phyloP scores from a whole-genome alignment of 768 basidiomycete genomes.

The Hericium rajendrae region DNA sequence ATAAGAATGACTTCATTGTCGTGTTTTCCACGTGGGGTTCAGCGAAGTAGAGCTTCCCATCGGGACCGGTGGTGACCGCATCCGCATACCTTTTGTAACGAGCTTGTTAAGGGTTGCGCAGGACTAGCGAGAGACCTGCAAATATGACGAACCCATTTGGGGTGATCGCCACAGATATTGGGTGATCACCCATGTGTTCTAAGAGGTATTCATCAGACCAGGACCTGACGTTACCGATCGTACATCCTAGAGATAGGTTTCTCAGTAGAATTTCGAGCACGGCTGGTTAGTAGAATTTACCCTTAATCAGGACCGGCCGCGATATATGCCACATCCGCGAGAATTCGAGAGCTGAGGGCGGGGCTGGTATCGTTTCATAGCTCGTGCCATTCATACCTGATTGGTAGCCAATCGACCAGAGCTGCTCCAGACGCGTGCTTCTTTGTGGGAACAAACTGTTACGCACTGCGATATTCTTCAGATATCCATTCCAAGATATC shows the following conservation, averaged over 20 bases:
- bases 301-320: slow-evolving; percentile 67
- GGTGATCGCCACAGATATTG: slow-evolving; percentile 70
- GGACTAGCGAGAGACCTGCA: neutral
- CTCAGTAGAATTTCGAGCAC: neutral
- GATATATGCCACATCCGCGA: slow-evolving; percentile 55
- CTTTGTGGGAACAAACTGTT: neutral
- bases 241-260: slow-evolving; percentile 30
- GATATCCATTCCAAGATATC: slow-evolving; percentile 25
- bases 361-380: slow-evolving; percentile 37
- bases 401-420: too few species aligned
- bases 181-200: slow-evolving; percentile 39
- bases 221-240: slow-evolving; percentile 34
- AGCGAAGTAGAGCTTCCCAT: slow-evolving; percentile 56
- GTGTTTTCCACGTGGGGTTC: slow-evolving; percentile 67
- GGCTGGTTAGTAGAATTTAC: slow-evolving; percentile 21
- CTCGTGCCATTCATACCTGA: slow-evolving; percentile 52
- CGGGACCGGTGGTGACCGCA: slow-evolving; percentile 46
- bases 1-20: slow-evolving; percentile 50
- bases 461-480: slow-evolving; percentile 26
- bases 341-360: slow-evolving; percentile 65
- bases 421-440: too few species aligned
- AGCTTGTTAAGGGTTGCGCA: slow-evolving; percentile 3
- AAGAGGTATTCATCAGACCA: slow-evolving; percentile 65
- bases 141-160: slow-evolving; percentile 59
- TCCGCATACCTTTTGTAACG: slow-evolving; percentile 55